Conservation (phyloP, 2,329 filamentous ascomycete genomes). For the Colletotrichum phormii region DNA sequence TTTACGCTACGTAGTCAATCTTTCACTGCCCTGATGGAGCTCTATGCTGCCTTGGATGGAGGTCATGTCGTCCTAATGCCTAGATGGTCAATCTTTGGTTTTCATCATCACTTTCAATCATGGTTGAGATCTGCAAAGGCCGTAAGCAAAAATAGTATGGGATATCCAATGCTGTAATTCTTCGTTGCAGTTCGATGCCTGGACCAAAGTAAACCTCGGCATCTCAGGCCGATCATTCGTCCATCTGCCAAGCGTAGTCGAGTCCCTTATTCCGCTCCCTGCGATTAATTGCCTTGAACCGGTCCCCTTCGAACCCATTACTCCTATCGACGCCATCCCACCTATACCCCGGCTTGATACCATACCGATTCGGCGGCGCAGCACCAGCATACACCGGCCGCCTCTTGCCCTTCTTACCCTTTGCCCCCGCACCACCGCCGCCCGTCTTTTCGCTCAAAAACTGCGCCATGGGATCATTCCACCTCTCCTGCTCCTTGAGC, state of each 20-base stretch:
- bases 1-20: not conserved
- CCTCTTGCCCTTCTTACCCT: constrained; percentile 45
- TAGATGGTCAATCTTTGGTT: too few species aligned
- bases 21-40: not conserved
- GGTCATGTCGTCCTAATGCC: too few species aligned
- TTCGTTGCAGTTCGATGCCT: not conserved
- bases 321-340: constrained; percentile 98
- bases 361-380: constrained; percentile 91
- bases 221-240: constrained; percentile 69
- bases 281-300: constrained; percentile 89
- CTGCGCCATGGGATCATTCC: constrained; percentile 93
- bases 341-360: constrained; percentile 89
- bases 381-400: constrained; percentile 82
- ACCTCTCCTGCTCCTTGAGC: constrained; percentile 79
- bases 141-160: not conserved
- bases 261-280: constrained; percentile 81
- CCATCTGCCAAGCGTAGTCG: constrained; percentile 97
- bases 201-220: not conserved
- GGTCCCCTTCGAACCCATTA: constrained; percentile 93
- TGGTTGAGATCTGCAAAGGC: not conserved
- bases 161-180: not conserved
- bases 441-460: constrained; percentile 72
- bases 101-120: not conserved
- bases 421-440: constrained; percentile 37
- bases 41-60: too few species aligned